Evolutionary conservation across 345 rosid genomes (phyloP).

Genomic region (rapeseed (Brassica napus)): Da-Ae NC_063434.1:2037001-2037500

Average conservation of each 20-base stretch:
- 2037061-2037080: slow-evolving; percentile 67
- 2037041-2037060: slow-evolving; percentile 76
- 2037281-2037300: slow-evolving; percentile 91
- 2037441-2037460: slow-evolving; percentile 92
- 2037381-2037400: slow-evolving; percentile 8
- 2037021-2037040: slow-evolving; percentile 59
- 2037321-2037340: slow-evolving; percentile 76
- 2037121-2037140: slow-evolving; percentile 97
- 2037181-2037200: slow-evolving; percentile 98
- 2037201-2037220: slow-evolving; percentile 99
- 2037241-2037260: slow-evolving; percentile 86
- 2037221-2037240: slow-evolving; percentile 87
- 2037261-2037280: slow-evolving; percentile 89
- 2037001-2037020: not conserved
- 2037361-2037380: not conserved
- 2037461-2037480: slow-evolving; percentile 85
- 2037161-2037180: slow-evolving; percentile 68
- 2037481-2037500: slow-evolving; percentile 86
- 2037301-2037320: slow-evolving; percentile 88
- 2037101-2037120: slow-evolving; percentile 85
- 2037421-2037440: slow-evolving; percentile 85
- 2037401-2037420: not conserved
- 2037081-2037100: slow-evolving; percentile 79
- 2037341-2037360: slow-evolving; percentile 60
- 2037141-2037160: slow-evolving; percentile 79